Evolutionary conservation across 371 early-diverging fungal genomes (phyloP), one percentile per base, ranked within the genome.

Genomic region (Sporodiniella umbellata): DNA sequence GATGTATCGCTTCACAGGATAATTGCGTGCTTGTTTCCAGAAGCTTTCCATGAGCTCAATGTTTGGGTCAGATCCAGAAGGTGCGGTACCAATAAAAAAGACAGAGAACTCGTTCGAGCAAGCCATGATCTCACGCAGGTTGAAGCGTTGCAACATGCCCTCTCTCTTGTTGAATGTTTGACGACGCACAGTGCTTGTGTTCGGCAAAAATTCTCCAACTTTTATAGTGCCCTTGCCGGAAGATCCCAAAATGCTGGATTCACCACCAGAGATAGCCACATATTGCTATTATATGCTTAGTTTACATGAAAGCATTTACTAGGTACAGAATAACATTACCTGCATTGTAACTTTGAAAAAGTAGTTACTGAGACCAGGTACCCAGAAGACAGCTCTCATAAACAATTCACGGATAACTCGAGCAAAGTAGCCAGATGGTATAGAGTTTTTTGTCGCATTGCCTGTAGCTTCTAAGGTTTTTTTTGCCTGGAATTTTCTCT

Each of bases 401-500:
- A 45, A 2, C 11, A 12, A 12, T 10, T 26, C 28, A 21, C 54
- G 38, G 8, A 45, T n/a, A 14, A 22, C 25, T 10, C 19, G 18
- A 1, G 42, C n/a, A 8, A 60, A 30, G 5, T 23, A 19, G 30
- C 42, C 31, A 21, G 19, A 48, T 15, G 33, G 4, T 2, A 47
- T n/a, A 0, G 31, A 56, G 8, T 40, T 22, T 35, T 52, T 18
- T 25, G 61, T 61, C 4, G 52, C 38, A 33, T 12, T 21, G 5
- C 62, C 39, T 1, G 62, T 61, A 8, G 8, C 19, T 15, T 53
- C 25, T n/a, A 61, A 53, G 0, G 56, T 56, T 10, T n/a, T 30
- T 15, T 45, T 53, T 6, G 48, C 56, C 7, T 43, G 42, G 4
- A 45, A 42, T 21, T 52, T 44, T 56, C 62, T 61, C 62, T 61